phyloP scores from a whole-genome alignment of 148 eudicot genomes.

The Pouteria glomerata region DNA sequence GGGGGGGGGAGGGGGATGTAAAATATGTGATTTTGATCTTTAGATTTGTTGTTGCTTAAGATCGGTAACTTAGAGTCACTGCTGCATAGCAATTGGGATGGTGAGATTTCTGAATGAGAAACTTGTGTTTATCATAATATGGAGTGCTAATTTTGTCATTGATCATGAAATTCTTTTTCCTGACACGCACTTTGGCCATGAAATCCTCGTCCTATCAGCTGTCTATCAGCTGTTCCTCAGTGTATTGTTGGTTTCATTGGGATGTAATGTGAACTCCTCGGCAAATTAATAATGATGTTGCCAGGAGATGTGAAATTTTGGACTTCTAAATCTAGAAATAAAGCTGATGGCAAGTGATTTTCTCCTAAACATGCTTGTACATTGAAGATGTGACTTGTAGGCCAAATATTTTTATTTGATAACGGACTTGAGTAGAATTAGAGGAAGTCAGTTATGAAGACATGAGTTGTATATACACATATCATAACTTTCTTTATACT shows the following conservation, averaged over 20 bases:
- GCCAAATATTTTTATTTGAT: no score
- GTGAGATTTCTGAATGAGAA: neutral
- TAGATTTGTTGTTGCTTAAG: neutral
- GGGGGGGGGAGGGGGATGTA: no score
- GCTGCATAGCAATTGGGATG: neutral
- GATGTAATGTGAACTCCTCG: neutral
- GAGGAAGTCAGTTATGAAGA: neutral
- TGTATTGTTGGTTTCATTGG: neutral
- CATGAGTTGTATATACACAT: no score
- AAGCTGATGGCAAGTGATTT: neutral
- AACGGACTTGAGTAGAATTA: neutral
- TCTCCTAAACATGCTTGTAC: neutral
- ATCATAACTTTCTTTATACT: no score
- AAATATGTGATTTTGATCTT: constrained; percentile 1
- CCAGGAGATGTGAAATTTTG: constrained; percentile 1
- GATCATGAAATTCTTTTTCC: neutral
- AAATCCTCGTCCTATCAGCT: neutral
- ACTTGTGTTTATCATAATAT: neutral
- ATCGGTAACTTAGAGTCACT: neutral
- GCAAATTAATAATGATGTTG: no score
- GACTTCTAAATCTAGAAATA: neutral
- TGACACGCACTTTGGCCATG: neutral
- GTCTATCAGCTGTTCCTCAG: neutral
- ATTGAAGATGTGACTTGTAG: neutral
- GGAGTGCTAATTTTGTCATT: neutral